These are phyloP conservation scores for Neckera pumila DNA, from an alignment of 225 moss, liverwort and hornwort genomes.

Conservation along the genomic window DNA sequence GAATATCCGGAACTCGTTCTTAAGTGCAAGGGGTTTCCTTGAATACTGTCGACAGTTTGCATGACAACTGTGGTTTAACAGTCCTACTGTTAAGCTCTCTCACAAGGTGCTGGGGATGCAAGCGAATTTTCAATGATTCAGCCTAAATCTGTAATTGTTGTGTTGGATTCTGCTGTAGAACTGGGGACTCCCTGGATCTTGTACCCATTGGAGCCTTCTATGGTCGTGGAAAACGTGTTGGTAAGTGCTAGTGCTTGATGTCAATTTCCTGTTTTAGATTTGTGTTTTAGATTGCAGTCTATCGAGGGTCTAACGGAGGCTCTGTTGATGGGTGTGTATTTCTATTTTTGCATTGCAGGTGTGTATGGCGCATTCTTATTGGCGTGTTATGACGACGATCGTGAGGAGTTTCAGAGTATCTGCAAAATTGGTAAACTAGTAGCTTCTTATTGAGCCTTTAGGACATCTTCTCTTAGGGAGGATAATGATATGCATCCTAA, in stretches of 20 bases:
- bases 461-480: background rate
- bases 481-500: background rate
- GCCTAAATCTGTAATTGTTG: background rate
- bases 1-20: background rate
- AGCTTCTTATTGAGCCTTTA: background rate
- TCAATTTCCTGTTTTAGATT: background rate
- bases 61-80: background rate
- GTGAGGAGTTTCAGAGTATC: constrained; percentile 95
- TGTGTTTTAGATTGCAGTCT: background rate
- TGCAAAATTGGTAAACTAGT: constrained; percentile 80
- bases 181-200: constrained; percentile 96
- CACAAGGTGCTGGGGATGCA: background rate
- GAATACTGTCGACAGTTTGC: background rate
- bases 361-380: constrained; percentile 90
- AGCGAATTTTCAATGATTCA: background rate
- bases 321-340: background rate
- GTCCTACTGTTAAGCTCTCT: background rate
- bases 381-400: constrained; percentile 85
- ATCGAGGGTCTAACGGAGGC: background rate
- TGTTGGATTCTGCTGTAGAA: constrained; percentile 33
- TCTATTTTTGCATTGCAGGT: constrained; percentile 35
- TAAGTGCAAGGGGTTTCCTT: background rate
- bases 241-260: constrained; percentile 28
- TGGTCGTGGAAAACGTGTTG: constrained; percentile 94
- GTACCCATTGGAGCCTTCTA: constrained; percentile 96